Base-by-base conservation (phyloP, 2,329 filamentous ascomycete genomes). In the Xylariaceae sp. region DNA sequence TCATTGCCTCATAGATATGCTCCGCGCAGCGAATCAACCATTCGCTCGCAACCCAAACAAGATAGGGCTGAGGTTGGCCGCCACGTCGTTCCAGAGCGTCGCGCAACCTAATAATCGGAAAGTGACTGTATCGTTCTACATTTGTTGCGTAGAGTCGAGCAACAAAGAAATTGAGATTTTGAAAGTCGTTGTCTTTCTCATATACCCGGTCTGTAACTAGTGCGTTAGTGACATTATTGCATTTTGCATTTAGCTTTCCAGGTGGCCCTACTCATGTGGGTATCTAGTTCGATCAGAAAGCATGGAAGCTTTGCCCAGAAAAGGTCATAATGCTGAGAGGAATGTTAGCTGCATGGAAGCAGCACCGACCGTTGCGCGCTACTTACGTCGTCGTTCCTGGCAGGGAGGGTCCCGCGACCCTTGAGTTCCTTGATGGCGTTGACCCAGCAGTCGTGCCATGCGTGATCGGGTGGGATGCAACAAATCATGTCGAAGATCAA, bases 401-500 rank as follows among this genome's bases (percentile, higher is more conserved):
- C 13, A 41, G 45, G 45, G 31, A 47, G 45, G 19, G 17, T 42
- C 9, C 36, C 45, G 17, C 45, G 45, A 47, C 36, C 45, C 14
- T 42, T 47, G 19, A 41, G 38, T 40, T 40, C 38, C 36, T 47
- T 42, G 31, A 47, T 40, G 16, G 33, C 45, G 18, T 47, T 28
- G 19, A 42, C 45, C 45, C 45, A 47, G 14, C 4, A 16, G 36
- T 47, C 45, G 31, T 47, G 36, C 33, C 34, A 47, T 40, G 18
- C 22, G 22, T 47, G 45, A 28, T 47, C 36, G 39, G 36, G 34
- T 47, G 19, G 45, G 38, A 47, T 47, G 38, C 22, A 47, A 36
- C 33, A 40, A 18, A 47, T 47, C 45, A 47, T 47, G 31, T 47
- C 45, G 45, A 47, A 47, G 36, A 4, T 47, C 19, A 47, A 41